These are phyloP conservation scores for Botryotinia globosa DNA, from an alignment of 2,329 filamentous ascomycete species.

Conservation along the genomic window DNA sequence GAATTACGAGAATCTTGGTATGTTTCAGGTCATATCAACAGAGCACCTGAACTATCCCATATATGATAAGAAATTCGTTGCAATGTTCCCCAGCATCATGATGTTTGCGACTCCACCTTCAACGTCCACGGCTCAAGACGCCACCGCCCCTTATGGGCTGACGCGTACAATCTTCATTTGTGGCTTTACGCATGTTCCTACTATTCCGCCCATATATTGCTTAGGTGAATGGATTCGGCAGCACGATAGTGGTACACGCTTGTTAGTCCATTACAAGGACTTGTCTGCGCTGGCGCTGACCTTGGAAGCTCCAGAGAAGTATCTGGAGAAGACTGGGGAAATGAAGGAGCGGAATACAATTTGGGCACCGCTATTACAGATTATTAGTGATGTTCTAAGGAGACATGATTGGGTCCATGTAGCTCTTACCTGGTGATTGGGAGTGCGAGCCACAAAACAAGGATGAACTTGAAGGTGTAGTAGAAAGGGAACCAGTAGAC, in stretches of 20 bases:
- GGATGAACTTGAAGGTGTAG: slow-evolving; percentile 98
- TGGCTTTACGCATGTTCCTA: slow-evolving; percentile 8
- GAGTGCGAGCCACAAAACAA: slow-evolving; percentile 96
- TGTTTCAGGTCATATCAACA: slow-evolving; percentile 7
- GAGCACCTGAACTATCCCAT: background rate
- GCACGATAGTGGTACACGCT: slow-evolving; percentile 19
- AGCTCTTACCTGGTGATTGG: slow-evolving; percentile 83
- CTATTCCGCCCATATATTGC: slow-evolving; percentile 18
- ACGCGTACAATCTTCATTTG: background rate
- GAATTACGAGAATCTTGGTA: background rate
- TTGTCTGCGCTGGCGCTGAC: slow-evolving; percentile 68
- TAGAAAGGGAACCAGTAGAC: slow-evolving; percentile 99
- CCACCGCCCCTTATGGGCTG: background rate
- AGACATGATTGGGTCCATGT: background rate
- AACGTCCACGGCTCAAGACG: slow-evolving; percentile 14
- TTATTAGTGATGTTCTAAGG: slow-evolving; percentile 24
- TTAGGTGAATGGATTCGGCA: slow-evolving; percentile 14
- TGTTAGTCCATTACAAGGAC: slow-evolving; percentile 52
- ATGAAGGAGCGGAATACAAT: slow-evolving; percentile 96
- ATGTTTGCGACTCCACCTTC: background rate
- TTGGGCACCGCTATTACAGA: slow-evolving; percentile 73
- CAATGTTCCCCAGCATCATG: slow-evolving; percentile 1
- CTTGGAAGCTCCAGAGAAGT: slow-evolving; percentile 75
- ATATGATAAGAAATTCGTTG: slow-evolving; percentile 14
- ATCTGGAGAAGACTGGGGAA: slow-evolving; percentile 85